These are phyloP conservation scores for Dactylonectria macrodidyma DNA, from an alignment of 2,329 filamentous ascomycete genomes.

Conservation along the genomic window DNA sequence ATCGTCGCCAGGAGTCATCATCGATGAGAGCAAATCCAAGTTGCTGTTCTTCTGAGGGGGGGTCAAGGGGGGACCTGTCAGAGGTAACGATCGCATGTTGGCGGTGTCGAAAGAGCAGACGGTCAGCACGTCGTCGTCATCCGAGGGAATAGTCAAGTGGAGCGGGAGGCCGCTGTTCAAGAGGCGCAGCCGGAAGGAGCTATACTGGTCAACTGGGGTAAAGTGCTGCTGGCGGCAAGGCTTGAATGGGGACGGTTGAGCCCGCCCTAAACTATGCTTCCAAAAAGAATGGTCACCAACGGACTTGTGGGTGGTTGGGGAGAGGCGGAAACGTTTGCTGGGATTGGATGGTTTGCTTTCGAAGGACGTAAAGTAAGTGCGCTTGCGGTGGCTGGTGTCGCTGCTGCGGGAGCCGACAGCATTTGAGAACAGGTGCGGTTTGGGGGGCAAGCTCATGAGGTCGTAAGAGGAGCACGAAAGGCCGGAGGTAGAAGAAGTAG, in stretches of 20 bases:
- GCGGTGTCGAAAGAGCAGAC: slow-evolving; percentile 79
- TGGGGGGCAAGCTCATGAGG: slow-evolving; percentile 89
- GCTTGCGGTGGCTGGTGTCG: slow-evolving; percentile 76
- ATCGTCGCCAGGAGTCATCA: slow-evolving; percentile 85
- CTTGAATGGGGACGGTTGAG: slow-evolving; percentile 90
- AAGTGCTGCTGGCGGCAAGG: slow-evolving; percentile 82
- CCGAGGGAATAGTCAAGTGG: slow-evolving; percentile 75
- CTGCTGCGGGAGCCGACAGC: slow-evolving; percentile 80
- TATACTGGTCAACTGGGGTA: slow-evolving; percentile 77
- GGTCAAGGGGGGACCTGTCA: slow-evolving; percentile 81
- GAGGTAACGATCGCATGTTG: slow-evolving; percentile 81
- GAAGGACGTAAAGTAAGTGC: slow-evolving; percentile 73
- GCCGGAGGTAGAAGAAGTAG: slow-evolving; percentile 87
- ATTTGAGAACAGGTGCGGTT: slow-evolving; percentile 87
- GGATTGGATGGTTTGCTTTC: slow-evolving; percentile 70
- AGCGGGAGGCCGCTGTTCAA: slow-evolving; percentile 75
- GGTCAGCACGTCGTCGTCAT: slow-evolving; percentile 87
- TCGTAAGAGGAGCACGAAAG: slow-evolving; percentile 77
- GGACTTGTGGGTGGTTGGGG: slow-evolving; percentile 74
- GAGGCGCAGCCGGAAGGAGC: slow-evolving; percentile 82
- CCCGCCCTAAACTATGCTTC: slow-evolving; percentile 83
- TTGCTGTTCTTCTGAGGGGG: slow-evolving; percentile 79
- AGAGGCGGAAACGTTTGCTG: slow-evolving; percentile 77
- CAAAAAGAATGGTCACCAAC: slow-evolving; percentile 71
- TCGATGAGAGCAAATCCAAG: slow-evolving; percentile 82